Evolutionary conservation across 2,329 filamentous ascomycete species (phyloP).

Genomic region (Erysiphe pulchra): DNA sequence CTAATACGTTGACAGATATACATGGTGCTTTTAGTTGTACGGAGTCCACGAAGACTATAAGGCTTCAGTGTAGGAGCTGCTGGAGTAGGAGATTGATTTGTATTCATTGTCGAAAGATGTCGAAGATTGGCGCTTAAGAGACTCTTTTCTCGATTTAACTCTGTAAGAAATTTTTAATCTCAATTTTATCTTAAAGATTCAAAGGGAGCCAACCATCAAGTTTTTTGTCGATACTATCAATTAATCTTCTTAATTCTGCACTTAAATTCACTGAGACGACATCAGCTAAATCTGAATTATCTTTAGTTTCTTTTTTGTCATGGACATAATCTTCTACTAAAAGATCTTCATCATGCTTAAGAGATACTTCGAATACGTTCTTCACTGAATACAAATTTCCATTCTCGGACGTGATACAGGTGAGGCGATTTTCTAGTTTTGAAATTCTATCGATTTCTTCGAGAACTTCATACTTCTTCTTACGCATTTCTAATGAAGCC

Average conservation of each 20-base stretch:
- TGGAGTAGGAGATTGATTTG: conserved; percentile 8
- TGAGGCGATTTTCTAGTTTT: conserved; percentile 9
- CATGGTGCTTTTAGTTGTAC: conserved; percentile 19
- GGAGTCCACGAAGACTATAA: conserved; percentile 26
- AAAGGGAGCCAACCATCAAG: conserved; percentile 7
- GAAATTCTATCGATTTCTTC: conserved; percentile 10
- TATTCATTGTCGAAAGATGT: conserved; percentile 18
- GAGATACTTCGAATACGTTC: conserved; percentile 10
- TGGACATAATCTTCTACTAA: conserved; percentile 3
- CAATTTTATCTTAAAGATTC: neutral
- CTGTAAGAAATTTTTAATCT: conserved; percentile 7
- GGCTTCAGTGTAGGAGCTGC: conserved; percentile 11
- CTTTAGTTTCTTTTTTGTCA: conserved; percentile 3
- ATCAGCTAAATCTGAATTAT: neutral
- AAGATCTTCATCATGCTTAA: conserved; percentile 11
- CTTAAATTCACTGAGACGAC: conserved; percentile 7
- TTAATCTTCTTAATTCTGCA: conserved; percentile 8
- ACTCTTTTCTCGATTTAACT: conserved; percentile 10
- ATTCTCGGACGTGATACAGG: conserved; percentile 4
- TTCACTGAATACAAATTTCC: conserved; percentile 10
- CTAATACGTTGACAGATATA: conserved; percentile 25
- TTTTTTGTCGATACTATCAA: conserved; percentile 13
- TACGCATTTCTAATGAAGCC: conserved; percentile 20
- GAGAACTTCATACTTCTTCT: conserved; percentile 7
- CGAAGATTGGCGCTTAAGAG: conserved; percentile 11